These are phyloP conservation scores for Aspergillus ruber DNA, from an alignment of 2,329 filamentous ascomycete genomes.

Conservation along the genomic window DNA sequence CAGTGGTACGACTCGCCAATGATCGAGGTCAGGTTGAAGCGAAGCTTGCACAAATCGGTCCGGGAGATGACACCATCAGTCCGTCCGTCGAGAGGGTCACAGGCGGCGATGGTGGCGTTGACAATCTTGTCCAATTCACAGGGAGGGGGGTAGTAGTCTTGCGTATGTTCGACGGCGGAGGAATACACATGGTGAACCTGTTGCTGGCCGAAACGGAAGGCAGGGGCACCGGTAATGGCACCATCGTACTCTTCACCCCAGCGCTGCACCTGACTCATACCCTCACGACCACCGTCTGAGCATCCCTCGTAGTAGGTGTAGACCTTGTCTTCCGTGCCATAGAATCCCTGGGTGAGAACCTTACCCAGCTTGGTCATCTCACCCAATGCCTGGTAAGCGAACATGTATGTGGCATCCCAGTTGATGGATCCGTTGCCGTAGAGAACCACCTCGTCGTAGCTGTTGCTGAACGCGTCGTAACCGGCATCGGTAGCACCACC, in stretches of 20 bases:
- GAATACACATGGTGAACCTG: constrained; percentile 40
- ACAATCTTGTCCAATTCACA: constrained; percentile 32
- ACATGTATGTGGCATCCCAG: constrained; percentile 29
- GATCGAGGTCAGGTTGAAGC: constrained; percentile 40
- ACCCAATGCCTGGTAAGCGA: constrained; percentile 44
- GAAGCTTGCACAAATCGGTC: constrained; percentile 39
- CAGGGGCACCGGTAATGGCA: constrained; percentile 42
- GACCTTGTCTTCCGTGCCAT: constrained; percentile 23
- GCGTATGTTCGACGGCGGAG: constrained; percentile 32
- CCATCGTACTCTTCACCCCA: constrained; percentile 45
- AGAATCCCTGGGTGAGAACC: constrained; percentile 38
- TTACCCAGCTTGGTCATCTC: constrained; percentile 48
- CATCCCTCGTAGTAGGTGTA: constrained; percentile 50
- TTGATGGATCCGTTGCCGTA: constrained; percentile 43
- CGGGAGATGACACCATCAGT: constrained; percentile 47
- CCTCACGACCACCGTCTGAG: constrained; percentile 50
- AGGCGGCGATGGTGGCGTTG: constrained; percentile 47
- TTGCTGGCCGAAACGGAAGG: constrained; percentile 40
- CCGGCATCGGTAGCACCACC: constrained; percentile 40
- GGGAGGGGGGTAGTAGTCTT: constrained; percentile 38
- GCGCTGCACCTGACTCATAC: constrained; percentile 48
- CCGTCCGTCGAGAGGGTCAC: constrained; percentile 48
- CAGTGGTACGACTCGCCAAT: constrained; percentile 42
- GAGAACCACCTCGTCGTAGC: constrained; percentile 34
- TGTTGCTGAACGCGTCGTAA: constrained; percentile 38